Conservation (phyloP, 805 yeast genomes). For the Ogataea saltuana region DNA sequence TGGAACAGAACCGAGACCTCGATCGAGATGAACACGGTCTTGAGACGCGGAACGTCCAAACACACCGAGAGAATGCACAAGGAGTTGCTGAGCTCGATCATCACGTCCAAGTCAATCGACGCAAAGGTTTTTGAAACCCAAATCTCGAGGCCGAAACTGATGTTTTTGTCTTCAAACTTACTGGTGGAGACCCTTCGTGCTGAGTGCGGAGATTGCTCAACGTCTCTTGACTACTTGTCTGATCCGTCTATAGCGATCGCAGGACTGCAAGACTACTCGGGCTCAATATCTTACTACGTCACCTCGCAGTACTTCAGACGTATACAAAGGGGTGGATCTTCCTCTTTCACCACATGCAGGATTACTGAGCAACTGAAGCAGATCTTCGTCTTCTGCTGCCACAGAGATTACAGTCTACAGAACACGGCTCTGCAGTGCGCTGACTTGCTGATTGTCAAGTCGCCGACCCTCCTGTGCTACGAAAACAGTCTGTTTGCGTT, state of each 20-base stretch:
- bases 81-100: conserved; percentile 50
- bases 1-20: conserved; percentile 88
- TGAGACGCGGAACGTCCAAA: conserved; percentile 86
- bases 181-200: conserved; percentile 80
- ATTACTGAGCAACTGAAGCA: conserved; percentile 70
- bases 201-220: conserved; percentile 77
- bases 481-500: conserved; percentile 71
- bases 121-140: conserved; percentile 40
- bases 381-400: conserved; percentile 71
- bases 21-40: conserved; percentile 84
- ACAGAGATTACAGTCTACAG: conserved; percentile 72
- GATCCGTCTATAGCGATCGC: conserved; percentile 77
- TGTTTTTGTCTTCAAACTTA: conserved; percentile 83
- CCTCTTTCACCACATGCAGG: conserved; percentile 55
- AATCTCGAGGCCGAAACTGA: conserved; percentile 71
- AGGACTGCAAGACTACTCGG: conserved; percentile 68
- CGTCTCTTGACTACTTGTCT: conserved; percentile 73
- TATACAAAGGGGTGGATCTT: conserved; percentile 53
- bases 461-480: conserved; percentile 82
- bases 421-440: conserved; percentile 78
- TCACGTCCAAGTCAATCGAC: conserved; percentile 54
- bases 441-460: conserved; percentile 57
- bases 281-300: conserved; percentile 60
- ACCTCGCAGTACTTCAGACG: conserved; percentile 55
- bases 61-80: conserved; percentile 76